Percentiles rank a stretch among this genome's conserved stretches.
These are phyloP conservation scores for Lactarius hengduanensis DNA, from an alignment of 768 basidiomycete genomes.

Conservation along the genomic window DNA sequence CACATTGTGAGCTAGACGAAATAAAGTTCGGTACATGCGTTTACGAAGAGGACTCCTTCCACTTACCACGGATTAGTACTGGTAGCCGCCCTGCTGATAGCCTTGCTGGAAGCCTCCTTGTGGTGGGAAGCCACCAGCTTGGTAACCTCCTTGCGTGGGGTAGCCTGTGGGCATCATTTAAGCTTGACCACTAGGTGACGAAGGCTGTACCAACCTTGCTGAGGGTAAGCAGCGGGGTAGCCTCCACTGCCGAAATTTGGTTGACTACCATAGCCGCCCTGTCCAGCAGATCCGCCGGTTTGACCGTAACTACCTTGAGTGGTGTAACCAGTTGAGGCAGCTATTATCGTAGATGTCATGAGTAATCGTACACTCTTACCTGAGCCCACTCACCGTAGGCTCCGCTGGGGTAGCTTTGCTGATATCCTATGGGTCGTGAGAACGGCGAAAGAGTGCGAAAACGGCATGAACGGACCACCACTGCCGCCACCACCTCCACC, in stretches of 20 bases:
- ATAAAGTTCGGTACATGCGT: not conserved
- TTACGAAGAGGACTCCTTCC: too few relatives aligned
- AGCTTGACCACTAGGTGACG: not conserved
- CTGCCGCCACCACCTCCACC: slow-evolving; percentile 45
- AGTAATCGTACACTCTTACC: not conserved
- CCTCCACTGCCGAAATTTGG: slow-evolving; percentile 29
- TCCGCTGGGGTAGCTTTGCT: slow-evolving; percentile 37
- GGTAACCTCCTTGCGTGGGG: slow-evolving; percentile 5
- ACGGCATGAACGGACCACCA: slow-evolving; percentile 37
- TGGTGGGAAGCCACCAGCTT: slow-evolving; percentile 1
- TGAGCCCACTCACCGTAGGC: slow-evolving; percentile 31
- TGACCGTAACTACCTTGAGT: slow-evolving; percentile 29
- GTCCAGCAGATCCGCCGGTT: slow-evolving; percentile 36
- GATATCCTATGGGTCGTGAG: slow-evolving; percentile 29
- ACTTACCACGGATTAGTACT: slow-evolving; percentile 29
- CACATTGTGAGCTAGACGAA: slow-evolving; percentile 6
- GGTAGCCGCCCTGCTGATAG: slow-evolving; percentile 11
- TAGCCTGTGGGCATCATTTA: not conserved
- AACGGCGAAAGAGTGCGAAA: not conserved
- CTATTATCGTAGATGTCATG: not conserved
- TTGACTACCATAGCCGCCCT: slow-evolving; percentile 30
- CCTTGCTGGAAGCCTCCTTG: slow-evolving; percentile 27
- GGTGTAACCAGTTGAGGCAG: slow-evolving; percentile 34
- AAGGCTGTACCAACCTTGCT: slow-evolving; percentile 5
- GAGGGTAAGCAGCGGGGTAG: slow-evolving; percentile 13